A percentile compares a stretch with the other conserved stretches of the same genome.
Evolutionary conservation across 768 basidiomycete species (phyloP).

Genomic region (Leccinum obscurum): DNA sequence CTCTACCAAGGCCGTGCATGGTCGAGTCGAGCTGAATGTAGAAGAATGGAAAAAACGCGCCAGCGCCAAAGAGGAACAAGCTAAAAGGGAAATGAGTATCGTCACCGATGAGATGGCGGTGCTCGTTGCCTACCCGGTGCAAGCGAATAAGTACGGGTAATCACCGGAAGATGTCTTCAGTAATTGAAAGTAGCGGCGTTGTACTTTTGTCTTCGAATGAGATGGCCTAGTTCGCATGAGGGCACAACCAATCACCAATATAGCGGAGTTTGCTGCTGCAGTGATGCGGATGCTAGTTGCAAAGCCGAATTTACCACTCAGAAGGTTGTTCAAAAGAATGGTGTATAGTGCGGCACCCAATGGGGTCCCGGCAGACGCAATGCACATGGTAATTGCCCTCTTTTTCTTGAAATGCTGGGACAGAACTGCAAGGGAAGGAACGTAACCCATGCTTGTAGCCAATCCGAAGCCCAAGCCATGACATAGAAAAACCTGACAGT

Average conservation of each 20-base stretch:
- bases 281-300: conserved; percentile 46
- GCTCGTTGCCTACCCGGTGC: conserved; percentile 20
- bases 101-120: not conserved
- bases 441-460: conserved; percentile 36
- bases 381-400: conserved; percentile 43
- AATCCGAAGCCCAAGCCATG: conserved; percentile 47
- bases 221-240: conserved; percentile 43
- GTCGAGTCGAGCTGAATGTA: conserved; percentile 59
- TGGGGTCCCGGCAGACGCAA: conserved; percentile 40
- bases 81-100: conserved; percentile 9
- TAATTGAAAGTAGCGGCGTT: conserved; percentile 18
- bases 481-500: conserved; percentile 37
- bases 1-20: conserved; percentile 43
- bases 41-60: conserved; percentile 37
- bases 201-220: conserved; percentile 12
- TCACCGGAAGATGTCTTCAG: conserved; percentile 20
- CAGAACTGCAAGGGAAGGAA: conserved; percentile 46
- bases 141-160: conserved; percentile 27
- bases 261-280: conserved; percentile 40
- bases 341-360: conserved; percentile 24
- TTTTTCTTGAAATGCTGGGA: conserved; percentile 46
- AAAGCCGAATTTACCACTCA: conserved; percentile 32
- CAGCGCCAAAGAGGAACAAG: conserved; percentile 23
- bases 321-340: conserved; percentile 32
- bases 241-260: conserved; percentile 36